Conservation (phyloP, 192 early-diverging fungal species). For the Oehlia diaphana region DNA sequence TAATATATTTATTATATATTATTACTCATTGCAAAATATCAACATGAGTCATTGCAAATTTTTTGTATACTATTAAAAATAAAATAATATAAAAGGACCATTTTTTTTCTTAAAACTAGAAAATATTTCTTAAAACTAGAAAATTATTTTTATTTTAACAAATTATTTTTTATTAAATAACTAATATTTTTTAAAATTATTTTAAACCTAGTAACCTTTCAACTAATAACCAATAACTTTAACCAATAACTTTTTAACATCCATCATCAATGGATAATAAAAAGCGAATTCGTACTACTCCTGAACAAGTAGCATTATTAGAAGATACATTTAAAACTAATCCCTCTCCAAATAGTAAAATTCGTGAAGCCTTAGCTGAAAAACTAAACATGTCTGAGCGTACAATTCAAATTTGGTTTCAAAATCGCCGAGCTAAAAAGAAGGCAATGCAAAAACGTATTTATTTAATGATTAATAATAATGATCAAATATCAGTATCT, state of each 20-base stretch:
- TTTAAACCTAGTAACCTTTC: too few relatives aligned
- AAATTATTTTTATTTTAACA: too few relatives aligned
- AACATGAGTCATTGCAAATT: too few relatives aligned
- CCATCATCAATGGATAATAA: slow-evolving; percentile 47
- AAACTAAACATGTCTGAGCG: slow-evolving; percentile 69
- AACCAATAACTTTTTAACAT: slow-evolving; percentile 24
- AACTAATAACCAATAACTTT: slow-evolving; percentile 31
- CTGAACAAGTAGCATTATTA: slow-evolving; percentile 60
- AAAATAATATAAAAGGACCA: too few relatives aligned
- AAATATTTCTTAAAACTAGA: too few relatives aligned
- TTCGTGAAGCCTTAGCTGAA: slow-evolving; percentile 66
- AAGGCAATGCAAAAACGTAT: slow-evolving; percentile 61
- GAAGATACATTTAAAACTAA: slow-evolving; percentile 70
- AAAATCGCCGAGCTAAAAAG: slow-evolving; percentile 77
- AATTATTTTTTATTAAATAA: too few relatives aligned
- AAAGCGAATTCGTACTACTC: slow-evolving; percentile 64
- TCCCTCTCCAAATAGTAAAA: slow-evolving; percentile 65
- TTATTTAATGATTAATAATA: slow-evolving; percentile 36
- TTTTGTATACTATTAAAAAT: too few relatives aligned
- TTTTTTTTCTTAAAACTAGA: too few relatives aligned
- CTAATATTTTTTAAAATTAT: too few relatives aligned
- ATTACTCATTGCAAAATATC: too few relatives aligned
- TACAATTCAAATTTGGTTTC: slow-evolving; percentile 83
- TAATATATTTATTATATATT: too few relatives aligned
- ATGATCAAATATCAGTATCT: too few relatives aligned